phyloP scores from a whole-genome alignment of 2,329 filamentous ascomycete species.

The Alternaria rosae region DNA sequence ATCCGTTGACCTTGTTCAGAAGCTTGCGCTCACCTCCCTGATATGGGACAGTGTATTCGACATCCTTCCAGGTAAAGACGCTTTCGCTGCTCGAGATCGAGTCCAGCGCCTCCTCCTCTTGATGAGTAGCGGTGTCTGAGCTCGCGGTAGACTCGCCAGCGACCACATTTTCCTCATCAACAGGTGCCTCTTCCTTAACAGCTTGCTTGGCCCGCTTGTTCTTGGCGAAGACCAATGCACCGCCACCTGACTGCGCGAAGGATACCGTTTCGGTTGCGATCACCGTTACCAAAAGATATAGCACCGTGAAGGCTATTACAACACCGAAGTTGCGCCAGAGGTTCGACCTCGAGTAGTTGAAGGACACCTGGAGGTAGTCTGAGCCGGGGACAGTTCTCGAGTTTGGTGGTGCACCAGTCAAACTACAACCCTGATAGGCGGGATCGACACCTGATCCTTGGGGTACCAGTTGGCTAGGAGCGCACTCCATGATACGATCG shows the following conservation, averaged over 20 bases:
- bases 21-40: conserved; percentile 68
- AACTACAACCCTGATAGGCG: conserved; percentile 67
- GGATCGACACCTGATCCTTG: conserved; percentile 63
- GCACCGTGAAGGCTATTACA: conserved; percentile 74
- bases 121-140: conserved; percentile 27
- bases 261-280: conserved; percentile 73
- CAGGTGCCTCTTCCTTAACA: conserved; percentile 53
- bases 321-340: conserved; percentile 80
- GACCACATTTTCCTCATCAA: conserved; percentile 66
- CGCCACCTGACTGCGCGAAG: conserved; percentile 69
- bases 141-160: conserved; percentile 34
- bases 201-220: conserved; percentile 66
- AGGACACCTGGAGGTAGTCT: conserved; percentile 63
- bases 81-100: conserved; percentile 49
- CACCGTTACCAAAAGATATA: conserved; percentile 77
- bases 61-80: conserved; percentile 49
- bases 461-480: conserved; percentile 66
- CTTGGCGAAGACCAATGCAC: conserved; percentile 75
- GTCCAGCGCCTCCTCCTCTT: conserved; percentile 43
- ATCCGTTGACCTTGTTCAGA: conserved; percentile 75
- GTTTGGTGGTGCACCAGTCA: conserved; percentile 65
- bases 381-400: conserved; percentile 61
- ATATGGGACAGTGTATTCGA: conserved; percentile 75
- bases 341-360: conserved; percentile 64
- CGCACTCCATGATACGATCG: conserved; percentile 65